Percentiles rank a stretch among this genome's conserved stretches.
Conservation (phyloP, 108 stramenopile genomes). For the Pseudonitzschia delicatissima region DNA sequence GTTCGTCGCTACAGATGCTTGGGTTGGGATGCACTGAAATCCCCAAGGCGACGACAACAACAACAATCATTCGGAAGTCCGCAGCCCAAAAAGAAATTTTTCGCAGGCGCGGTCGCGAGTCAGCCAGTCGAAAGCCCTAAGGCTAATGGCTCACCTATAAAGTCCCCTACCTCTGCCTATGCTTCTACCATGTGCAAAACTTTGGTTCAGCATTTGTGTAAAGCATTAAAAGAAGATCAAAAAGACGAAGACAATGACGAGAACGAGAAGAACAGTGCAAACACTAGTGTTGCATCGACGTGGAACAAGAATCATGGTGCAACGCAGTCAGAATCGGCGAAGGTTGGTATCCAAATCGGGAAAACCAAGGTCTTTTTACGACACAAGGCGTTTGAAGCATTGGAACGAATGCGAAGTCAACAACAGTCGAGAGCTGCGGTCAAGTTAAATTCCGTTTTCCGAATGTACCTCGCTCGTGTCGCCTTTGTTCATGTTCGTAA, state of each 20-base stretch:
- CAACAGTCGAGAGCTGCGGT: constrained; percentile 42
- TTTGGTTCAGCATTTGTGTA: constrained; percentile 32
- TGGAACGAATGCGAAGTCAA: constrained; percentile 64
- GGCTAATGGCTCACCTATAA: not conserved
- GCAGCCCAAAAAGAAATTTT: constrained; percentile 6
- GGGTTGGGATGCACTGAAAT: constrained; percentile 35
- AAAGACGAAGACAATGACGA: constrained; percentile 28
- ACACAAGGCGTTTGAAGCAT: constrained; percentile 66
- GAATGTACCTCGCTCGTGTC: constrained; percentile 50
- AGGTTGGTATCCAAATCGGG: constrained; percentile 82
- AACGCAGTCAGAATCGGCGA: constrained; percentile 39
- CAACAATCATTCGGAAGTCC: not conserved
- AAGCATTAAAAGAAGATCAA: constrained; percentile 18
- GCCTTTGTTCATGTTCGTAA: constrained; percentile 51
- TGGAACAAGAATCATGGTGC: constrained; percentile 13
- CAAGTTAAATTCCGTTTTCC: constrained; percentile 49
- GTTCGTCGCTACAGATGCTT: constrained; percentile 57
- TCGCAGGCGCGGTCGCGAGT: not conserved
- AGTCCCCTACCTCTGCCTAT: not conserved
- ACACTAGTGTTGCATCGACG: constrained; percentile 9
- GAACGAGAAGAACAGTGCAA: constrained; percentile 22
- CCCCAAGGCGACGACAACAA: constrained; percentile 2
- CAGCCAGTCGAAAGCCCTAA: not conserved
- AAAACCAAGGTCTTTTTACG: constrained; percentile 88
- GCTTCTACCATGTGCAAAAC: constrained; percentile 18